Base-by-base conservation (phyloP, 257 asterid genomes). In the Mitragyna speciosa region DNA sequence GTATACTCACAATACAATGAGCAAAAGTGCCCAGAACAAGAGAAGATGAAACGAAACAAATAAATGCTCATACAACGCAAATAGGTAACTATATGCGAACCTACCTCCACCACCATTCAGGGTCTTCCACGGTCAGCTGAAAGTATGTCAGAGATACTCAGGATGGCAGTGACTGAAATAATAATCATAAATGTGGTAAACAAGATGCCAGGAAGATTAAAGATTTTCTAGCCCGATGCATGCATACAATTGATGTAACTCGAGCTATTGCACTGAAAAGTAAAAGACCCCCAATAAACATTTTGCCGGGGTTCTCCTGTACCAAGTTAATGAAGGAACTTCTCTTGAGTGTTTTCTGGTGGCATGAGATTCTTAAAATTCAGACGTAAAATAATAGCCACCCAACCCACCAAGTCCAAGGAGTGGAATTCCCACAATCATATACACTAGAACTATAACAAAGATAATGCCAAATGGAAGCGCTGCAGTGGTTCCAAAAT, bases 31-130 rank as follows among this genome's bases (percentile, higher is more conserved):
- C 24, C 15, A 24, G 17, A 66, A 66, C 67, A 52, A 26, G n/a
- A 17, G 6, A 31, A 48, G 30, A 43, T 22, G 39, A 16, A 7
- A 76, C 30, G 22, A 9, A 51, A 16, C 9, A 54, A 26, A 68
- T 26, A 30, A 71, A 43, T 15, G 33, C 43, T n/a, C n/a, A 49
- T 36, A 75, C 15, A 22, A 70, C 43, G 52, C 67, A 6, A 30
- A 80, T 10, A 31, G 47, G 81, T 31, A 76, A 69, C n/a, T 72
- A 4, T 22, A 63, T 6, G 1, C 36, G 59, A 76, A 76, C 87
- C 24, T 89, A 95, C 98, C 94, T 82, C 99, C 99, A 93, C 89
- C 93, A 84, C 99, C 99, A 95, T 81, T 91, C 86, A 73, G 89
- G 92, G 73, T 91, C 97, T 71, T 95, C 98, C 67, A 78, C 92